Percentiles rank a stretch among this genome's conserved stretches.
Evolutionary conservation across 78 protist species (phyloP).

Genomic region (Abeoforma whisleri): DNA sequence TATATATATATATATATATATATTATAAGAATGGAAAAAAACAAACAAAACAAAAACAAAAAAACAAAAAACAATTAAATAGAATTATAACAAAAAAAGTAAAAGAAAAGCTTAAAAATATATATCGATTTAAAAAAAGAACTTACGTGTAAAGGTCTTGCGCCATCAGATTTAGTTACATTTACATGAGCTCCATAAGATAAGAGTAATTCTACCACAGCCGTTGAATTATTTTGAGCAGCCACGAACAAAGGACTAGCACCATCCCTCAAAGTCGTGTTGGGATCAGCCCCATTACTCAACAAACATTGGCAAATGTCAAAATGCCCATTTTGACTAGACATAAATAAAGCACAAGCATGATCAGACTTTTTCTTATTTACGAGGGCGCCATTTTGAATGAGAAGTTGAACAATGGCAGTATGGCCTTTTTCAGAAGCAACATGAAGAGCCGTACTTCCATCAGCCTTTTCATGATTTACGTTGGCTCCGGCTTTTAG

Average conservation of each 20-base stretch:
- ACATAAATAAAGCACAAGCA: conserved; percentile 13
- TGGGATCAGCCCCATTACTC: not conserved
- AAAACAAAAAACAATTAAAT: too few relatives aligned
- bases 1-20: too few relatives aligned
- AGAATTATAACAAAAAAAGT: too few relatives aligned
- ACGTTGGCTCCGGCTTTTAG: not conserved
- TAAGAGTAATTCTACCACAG: not conserved
- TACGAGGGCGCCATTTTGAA: not conserved
- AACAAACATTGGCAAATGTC: not conserved
- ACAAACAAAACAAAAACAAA: too few relatives aligned
- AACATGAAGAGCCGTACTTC: conserved; percentile 18
- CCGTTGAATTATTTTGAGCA: not conserved
- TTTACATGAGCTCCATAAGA: conserved; percentile 6
- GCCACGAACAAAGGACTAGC: conserved; percentile 1
- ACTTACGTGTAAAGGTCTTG: conserved; percentile 10
- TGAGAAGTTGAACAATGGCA: not conserved
- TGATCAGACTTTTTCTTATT: not conserved
- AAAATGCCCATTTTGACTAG: not conserved
- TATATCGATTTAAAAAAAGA: too few relatives aligned
- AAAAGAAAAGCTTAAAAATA: too few relatives aligned
- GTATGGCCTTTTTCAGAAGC: conserved; percentile 40
- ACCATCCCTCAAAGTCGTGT: not conserved
- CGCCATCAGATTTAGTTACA: conserved; percentile 11
- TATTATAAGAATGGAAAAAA: too few relatives aligned
- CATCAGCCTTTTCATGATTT: conserved; percentile 27